phyloP scores from a whole-genome alignment of 106 monocot species.

The Phalaenopsis aphrodite region DNA sequence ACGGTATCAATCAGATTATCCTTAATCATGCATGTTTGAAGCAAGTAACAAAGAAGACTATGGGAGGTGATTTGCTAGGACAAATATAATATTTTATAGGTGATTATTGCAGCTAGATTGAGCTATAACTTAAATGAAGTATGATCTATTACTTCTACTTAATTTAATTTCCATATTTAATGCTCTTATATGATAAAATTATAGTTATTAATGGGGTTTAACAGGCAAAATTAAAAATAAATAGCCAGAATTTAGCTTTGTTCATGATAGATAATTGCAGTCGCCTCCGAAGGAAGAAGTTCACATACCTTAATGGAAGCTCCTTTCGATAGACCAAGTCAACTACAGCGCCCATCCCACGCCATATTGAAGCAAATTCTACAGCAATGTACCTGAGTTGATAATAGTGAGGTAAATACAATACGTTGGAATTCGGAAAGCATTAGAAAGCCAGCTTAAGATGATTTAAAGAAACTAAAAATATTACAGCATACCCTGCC shows the following conservation, averaged over 20 bases:
- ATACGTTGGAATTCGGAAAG: neutral
- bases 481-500: conserved; percentile 65
- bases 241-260: neutral
- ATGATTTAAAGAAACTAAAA: neutral
- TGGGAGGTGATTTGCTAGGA: neutral
- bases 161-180: neutral
- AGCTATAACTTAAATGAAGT: neutral
- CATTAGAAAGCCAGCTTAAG: neutral
- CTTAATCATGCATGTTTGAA: neutral
- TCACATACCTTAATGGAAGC: conserved; percentile 74
- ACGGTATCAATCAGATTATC: too few species aligned
- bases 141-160: neutral
- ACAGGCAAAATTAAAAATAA: neutral
- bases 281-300: neutral
- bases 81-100: neutral
- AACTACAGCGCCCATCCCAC: conserved; percentile 84
- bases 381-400: conserved; percentile 86
- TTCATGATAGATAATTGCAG: neutral
- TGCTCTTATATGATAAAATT: neutral
- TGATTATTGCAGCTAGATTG: neutral
- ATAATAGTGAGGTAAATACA: neutral
- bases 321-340: conserved; percentile 93
- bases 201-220: neutral
- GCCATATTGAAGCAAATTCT: conserved; percentile 99
- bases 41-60: neutral